Percentiles rank a stretch among this genome's conserved stretches.
These are phyloP conservation scores for Tetracladium setigerum DNA, from an alignment of 495 filamentous ascomycete species.

Conservation along the genomic window DNA sequence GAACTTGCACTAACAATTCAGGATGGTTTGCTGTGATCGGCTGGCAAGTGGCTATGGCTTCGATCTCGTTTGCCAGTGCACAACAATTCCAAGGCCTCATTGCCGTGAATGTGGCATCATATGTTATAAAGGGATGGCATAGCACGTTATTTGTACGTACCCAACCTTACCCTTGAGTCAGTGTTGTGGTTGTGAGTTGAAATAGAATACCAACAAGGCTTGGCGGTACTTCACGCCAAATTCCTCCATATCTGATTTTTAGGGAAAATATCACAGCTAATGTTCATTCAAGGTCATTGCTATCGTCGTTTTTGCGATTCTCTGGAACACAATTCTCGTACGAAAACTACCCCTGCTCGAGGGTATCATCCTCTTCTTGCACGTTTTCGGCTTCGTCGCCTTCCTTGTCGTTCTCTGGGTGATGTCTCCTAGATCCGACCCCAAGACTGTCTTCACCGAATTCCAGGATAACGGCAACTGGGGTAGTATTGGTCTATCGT, in stretches of 20 bases:
- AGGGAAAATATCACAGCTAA: too few relatives aligned
- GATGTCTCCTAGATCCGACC: constrained; percentile 37
- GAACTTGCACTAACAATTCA: background rate
- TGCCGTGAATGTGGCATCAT: constrained; percentile 40
- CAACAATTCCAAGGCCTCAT: constrained; percentile 54
- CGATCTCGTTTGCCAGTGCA: constrained; percentile 45
- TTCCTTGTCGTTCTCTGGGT: constrained; percentile 52
- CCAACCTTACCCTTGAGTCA: too few relatives aligned
- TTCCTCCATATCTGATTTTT: too few relatives aligned
- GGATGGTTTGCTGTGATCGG: constrained; percentile 55
- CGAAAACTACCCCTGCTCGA: constrained; percentile 49
- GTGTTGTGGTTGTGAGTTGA: too few relatives aligned
- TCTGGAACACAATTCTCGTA: constrained; percentile 50
- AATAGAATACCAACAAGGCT: too few relatives aligned
- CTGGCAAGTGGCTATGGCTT: constrained; percentile 52
- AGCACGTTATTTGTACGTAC: constrained; percentile 40
- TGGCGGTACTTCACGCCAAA: too few relatives aligned
- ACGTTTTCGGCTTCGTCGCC: constrained; percentile 54
- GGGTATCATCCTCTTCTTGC: constrained; percentile 49
- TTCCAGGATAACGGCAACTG: constrained; percentile 51
- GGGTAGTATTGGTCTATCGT: constrained; percentile 42
- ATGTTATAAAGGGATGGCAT: constrained; percentile 48
- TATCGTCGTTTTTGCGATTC: constrained; percentile 37
- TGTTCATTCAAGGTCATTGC: constrained; percentile 28
- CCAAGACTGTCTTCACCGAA: constrained; percentile 41